Conservation (phyloP, 495 filamentous ascomycete genomes). For the Aspergillus ostianus region DNA sequence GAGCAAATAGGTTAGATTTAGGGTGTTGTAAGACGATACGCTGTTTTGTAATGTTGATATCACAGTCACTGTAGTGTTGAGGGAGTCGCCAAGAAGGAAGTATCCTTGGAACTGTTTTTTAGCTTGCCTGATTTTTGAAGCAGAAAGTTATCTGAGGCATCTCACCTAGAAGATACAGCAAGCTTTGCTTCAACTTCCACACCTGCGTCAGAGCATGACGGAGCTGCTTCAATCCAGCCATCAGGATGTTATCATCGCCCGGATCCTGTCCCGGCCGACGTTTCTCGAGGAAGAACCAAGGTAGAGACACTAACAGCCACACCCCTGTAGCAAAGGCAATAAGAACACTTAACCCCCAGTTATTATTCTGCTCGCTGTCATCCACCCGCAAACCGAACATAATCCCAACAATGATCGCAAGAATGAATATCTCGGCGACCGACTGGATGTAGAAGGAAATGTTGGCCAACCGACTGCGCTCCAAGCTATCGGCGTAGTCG, state of each 20-base stretch:
- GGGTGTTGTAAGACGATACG: constrained; percentile 59
- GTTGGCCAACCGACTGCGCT: constrained; percentile 59
- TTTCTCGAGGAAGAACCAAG: constrained; percentile 66
- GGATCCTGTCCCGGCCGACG: constrained; percentile 56
- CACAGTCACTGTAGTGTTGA: constrained; percentile 68
- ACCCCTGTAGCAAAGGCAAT: constrained; percentile 64
- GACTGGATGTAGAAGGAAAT: constrained; percentile 62
- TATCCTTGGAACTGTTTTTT: constrained; percentile 45
- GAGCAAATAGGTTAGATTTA: constrained; percentile 59
- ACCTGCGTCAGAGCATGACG: constrained; percentile 56
- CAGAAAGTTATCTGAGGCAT: neutral
- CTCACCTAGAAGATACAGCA: constrained; percentile 60
- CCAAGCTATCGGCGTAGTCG: constrained; percentile 59
- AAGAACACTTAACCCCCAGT: constrained; percentile 62
- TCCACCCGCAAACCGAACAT: constrained; percentile 61
- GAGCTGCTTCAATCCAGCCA: constrained; percentile 59
- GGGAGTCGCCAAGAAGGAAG: constrained; percentile 62
- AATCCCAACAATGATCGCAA: constrained; percentile 61
- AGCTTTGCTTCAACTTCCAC: constrained; percentile 61
- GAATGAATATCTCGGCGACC: constrained; percentile 57
- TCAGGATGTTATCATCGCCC: constrained; percentile 43
- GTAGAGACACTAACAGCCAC: constrained; percentile 58
- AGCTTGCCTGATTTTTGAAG: neutral
- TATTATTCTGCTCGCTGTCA: constrained; percentile 57
- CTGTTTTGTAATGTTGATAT: constrained; percentile 61